Percentiles rank a stretch among this genome's conserved stretches.
These are phyloP conservation scores for Colletotrichum gigasporum DNA, from an alignment of 2,329 filamentous ascomycete genomes.

Conservation along the genomic window DNA sequence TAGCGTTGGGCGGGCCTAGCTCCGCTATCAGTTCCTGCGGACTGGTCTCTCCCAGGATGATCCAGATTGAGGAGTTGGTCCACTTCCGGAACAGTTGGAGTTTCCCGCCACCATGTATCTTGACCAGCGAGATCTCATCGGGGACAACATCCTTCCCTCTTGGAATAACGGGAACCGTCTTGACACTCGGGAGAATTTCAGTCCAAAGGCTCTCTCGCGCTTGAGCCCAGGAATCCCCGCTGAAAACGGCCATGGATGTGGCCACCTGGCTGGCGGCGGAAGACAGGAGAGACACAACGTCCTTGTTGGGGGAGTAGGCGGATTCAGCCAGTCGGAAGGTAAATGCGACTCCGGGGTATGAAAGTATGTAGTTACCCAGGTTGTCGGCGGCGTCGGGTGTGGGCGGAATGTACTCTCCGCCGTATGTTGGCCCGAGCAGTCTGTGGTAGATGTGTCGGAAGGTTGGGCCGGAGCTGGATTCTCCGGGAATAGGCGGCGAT, in stretches of 20 bases:
- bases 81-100: conserved; percentile 81
- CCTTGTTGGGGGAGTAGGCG: conserved; percentile 78
- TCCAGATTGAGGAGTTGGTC: conserved; percentile 72
- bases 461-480: conserved; percentile 68
- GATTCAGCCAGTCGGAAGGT: conserved; percentile 82
- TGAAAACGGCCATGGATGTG: conserved; percentile 89
- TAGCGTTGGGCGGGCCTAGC: conserved; percentile 91
- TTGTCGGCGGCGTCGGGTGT: conserved; percentile 57
- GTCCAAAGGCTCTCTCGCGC: conserved; percentile 81
- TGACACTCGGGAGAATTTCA: conserved; percentile 76
- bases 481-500: conserved; percentile 39
- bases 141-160: conserved; percentile 83
- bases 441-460: conserved; percentile 93
- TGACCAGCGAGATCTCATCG: conserved; percentile 86
- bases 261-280: conserved; percentile 82
- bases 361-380: conserved; percentile 85
- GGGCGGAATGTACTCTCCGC: conserved; percentile 87
- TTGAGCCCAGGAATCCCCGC: conserved; percentile 89
- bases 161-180: conserved; percentile 73
- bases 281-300: conserved; percentile 82
- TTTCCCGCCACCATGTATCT: conserved; percentile 79
- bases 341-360: conserved; percentile 94
- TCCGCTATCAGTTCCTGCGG: conserved; percentile 92
- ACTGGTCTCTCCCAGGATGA: conserved; percentile 85
- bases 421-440: conserved; percentile 92